Evolutionary conservation across 2,329 filamentous ascomycete species (phyloP).

Genomic region (Bipolaris sorokiniana): DNA sequence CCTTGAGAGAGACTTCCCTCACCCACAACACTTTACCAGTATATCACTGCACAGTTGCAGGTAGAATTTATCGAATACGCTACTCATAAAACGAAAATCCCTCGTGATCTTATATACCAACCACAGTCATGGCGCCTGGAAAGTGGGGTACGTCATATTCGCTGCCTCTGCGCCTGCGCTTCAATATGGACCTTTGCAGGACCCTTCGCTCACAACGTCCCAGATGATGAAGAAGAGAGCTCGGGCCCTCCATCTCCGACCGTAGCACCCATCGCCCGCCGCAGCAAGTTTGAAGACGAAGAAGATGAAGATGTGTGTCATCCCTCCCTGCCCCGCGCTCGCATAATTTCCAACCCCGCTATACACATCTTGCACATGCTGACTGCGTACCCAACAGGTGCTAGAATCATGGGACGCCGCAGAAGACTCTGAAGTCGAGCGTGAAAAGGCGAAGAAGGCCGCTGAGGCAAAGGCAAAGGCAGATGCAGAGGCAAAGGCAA

Average conservation of each 20-base stretch:
- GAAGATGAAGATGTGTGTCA: constrained; percentile 78
- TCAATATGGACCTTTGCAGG: constrained; percentile 2
- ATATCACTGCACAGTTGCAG: constrained; percentile 12
- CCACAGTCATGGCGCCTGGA: constrained; percentile 46
- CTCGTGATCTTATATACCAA: constrained; percentile 11
- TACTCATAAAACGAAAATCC: constrained; percentile 1
- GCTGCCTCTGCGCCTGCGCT: constrained; percentile 27
- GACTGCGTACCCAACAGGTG: constrained; percentile 63
- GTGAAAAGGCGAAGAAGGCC: constrained; percentile 90
- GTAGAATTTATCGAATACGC: not conserved
- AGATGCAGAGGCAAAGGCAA: constrained; percentile 83
- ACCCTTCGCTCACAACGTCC: constrained; percentile 24
- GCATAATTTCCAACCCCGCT: constrained; percentile 26
- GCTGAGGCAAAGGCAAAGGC: constrained; percentile 87
- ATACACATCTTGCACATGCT: constrained; percentile 21
- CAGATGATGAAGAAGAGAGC: constrained; percentile 64
- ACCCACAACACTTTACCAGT: constrained; percentile 18
- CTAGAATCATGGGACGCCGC: constrained; percentile 96
- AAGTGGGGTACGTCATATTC: constrained; percentile 53
- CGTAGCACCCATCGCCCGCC: constrained; percentile 54
- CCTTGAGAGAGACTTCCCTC: constrained; percentile 22
- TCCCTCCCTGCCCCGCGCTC: constrained; percentile 23
- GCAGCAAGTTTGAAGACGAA: constrained; percentile 88
- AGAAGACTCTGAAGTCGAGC: constrained; percentile 95
- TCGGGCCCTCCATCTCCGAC: constrained; percentile 57